phyloP scores from a whole-genome alignment of 257 asterid genomes.

The Pogostemon cablin region DNA sequence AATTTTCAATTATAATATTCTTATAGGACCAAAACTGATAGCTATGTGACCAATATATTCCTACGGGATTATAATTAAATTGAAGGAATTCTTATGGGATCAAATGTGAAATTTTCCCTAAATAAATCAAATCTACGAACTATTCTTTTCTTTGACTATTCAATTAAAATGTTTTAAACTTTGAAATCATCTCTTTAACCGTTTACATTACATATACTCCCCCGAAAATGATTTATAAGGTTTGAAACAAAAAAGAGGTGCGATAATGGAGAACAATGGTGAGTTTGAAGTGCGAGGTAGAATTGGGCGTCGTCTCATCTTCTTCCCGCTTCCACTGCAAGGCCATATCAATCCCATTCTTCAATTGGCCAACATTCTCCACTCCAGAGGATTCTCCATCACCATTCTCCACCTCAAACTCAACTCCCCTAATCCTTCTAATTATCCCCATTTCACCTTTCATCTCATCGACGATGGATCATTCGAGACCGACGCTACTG shows the following conservation, averaged over 20 bases:
- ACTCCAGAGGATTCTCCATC: conserved; percentile 44
- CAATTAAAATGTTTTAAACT: too few relatives aligned
- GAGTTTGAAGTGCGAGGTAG: not conserved
- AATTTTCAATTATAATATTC: too few relatives aligned
- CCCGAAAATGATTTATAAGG: not conserved
- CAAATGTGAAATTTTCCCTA: too few relatives aligned
- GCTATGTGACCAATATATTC: too few relatives aligned
- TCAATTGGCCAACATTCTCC: conserved; percentile 52
- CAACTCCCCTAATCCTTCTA: conserved; percentile 46
- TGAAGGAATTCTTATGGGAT: too few relatives aligned
- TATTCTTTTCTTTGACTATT: too few relatives aligned
- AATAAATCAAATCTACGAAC: too few relatives aligned
- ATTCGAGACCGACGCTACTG: conserved; percentile 19
- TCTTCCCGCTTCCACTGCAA: conserved; percentile 45
- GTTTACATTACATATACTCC: too few relatives aligned
- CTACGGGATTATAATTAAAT: too few relatives aligned
- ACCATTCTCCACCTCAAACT: conserved; percentile 43
- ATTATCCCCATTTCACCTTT: conserved; percentile 47
- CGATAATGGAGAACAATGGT: conserved; percentile 11
- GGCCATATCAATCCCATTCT: conserved; percentile 62
- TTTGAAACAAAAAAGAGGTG: not conserved
- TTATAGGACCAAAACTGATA: too few relatives aligned
- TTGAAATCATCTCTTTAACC: too few relatives aligned
- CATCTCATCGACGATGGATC: conserved; percentile 30
- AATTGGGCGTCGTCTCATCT: conserved; percentile 33